phyloP scores from a whole-genome alignment of 192 early-diverging fungal species.

The Neocallimastix lanati region DNA sequence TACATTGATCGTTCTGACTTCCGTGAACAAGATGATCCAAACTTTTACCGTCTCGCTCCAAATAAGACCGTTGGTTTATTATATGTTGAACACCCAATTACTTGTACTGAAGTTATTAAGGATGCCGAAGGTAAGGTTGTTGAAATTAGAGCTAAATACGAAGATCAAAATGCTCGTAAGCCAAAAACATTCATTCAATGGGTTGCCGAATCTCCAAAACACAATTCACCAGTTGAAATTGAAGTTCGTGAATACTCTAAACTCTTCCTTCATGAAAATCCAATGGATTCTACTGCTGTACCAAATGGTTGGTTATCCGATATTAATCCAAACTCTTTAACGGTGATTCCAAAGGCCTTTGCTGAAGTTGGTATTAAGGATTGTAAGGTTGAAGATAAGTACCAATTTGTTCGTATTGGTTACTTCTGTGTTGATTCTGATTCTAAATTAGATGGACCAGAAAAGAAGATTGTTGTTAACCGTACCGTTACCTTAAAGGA shows the following conservation, averaged over 20 bases:
- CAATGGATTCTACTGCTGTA: slow-evolving; percentile 52
- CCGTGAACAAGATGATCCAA: slow-evolving; percentile 70
- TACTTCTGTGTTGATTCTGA: slow-evolving; percentile 97
- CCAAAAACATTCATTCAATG: slow-evolving; percentile 99
- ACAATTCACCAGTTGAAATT: slow-evolving; percentile 65
- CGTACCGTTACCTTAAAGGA: slow-evolving; percentile 53
- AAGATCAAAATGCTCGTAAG: slow-evolving; percentile 46
- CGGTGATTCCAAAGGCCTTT: slow-evolving; percentile 46
- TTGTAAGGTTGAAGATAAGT: slow-evolving; percentile 50
- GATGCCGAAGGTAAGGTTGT: slow-evolving; percentile 58
- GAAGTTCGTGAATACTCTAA: slow-evolving; percentile 71
- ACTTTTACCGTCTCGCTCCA: slow-evolving; percentile 86
- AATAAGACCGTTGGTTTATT: slow-evolving; percentile 86
- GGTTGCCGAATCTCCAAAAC: slow-evolving; percentile 72
- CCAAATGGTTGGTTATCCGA: slow-evolving; percentile 84
- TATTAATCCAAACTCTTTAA: slow-evolving; percentile 61
- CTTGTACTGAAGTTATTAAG: slow-evolving; percentile 56
- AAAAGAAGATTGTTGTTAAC: slow-evolving; percentile 29
- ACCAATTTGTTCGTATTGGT: slow-evolving; percentile 86
- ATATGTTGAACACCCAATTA: slow-evolving; percentile 65
- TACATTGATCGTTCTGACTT: slow-evolving; percentile 95
- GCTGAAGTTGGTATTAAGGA: slow-evolving; percentile 70
- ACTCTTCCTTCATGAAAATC: slow-evolving; percentile 81
- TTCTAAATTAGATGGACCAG: slow-evolving; percentile 28
- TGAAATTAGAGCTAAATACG: slow-evolving; percentile 66